Base-by-base conservation (phyloP, 768 basidiomycete species). In the Leccinum disarticulatum region DNA sequence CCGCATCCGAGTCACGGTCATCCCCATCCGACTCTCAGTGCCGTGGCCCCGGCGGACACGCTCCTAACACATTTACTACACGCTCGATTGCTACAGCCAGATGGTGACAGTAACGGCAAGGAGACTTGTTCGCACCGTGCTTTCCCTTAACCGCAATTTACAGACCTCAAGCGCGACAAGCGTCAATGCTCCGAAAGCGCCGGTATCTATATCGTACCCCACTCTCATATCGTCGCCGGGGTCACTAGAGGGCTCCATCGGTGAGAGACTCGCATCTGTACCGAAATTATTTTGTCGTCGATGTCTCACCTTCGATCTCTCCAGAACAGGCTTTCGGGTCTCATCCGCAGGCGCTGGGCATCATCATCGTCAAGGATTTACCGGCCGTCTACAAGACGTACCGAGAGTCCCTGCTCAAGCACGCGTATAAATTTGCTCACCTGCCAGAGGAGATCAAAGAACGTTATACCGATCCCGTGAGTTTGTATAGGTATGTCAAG, bases 251-350 rank as follows among this genome's bases (percentile, higher is more conserved):
- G 63, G 77, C 19, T 81, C 87, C 19, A 92, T 96, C 59, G 86
- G 90, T 86, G 61, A 58, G 77, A 60, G 19, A 33, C 46, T 49
- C 48, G 28, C 47, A 51, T 50, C 52, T 19, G 15, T 28, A n/a
- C 17, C 13, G 48, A 59, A 22, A n/a, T 46, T 27, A 14, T 19
- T 51, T 28, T 6, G 50, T 2, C 25, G 25, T 25, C 25, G 25
- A 25, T 3, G 49, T 22, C 19, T 51, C n/a, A 54, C 52, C 46
- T 19, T 51, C 46, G 22, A 35, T 43, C 43, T 41, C 10, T 52
- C 17, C 64, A 91, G 90, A 88, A 66, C 80, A 84, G 64, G 94
- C 91, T 3, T 96, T 96, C 67, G 94, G 93, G 22, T 91, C 91
- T 11, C 78, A 84, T 59, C 82, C 89, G 8, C 77, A 85, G 54